phyloP scores from a whole-genome alignment of 805 yeast species.

The Cyberlindnera lachancei region DNA sequence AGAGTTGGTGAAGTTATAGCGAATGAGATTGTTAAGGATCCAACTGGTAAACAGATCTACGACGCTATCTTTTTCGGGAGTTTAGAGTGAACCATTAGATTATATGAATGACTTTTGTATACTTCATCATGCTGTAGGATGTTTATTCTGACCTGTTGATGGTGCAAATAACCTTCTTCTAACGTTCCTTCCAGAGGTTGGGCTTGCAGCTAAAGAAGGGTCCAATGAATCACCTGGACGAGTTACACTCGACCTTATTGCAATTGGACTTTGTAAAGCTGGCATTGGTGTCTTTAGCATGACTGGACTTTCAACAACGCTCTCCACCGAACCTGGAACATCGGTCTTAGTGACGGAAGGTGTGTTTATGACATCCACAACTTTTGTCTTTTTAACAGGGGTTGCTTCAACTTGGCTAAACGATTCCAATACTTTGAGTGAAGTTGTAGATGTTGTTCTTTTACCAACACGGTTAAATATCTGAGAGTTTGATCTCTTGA shows the following conservation, averaged over 20 bases:
- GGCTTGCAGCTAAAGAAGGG: conserved; percentile 7
- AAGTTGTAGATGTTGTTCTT: conserved; percentile 6
- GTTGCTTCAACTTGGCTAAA: conserved; percentile 24
- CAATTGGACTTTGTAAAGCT: conserved; percentile 16
- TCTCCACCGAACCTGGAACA: conserved; percentile 4
- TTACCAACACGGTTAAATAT: conserved; percentile 24
- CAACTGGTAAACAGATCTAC: conserved; percentile 41
- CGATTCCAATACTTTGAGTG: conserved; percentile 7
- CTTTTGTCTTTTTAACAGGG: conserved; percentile 18
- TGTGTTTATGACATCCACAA: conserved; percentile 13
- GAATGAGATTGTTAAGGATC: conserved; percentile 37
- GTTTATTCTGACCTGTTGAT: too few species aligned
- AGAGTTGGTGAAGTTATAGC: conserved; percentile 60
- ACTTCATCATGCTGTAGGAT: too few species aligned
- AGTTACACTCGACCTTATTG: conserved; percentile 16
- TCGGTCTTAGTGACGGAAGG: conserved; percentile 6
- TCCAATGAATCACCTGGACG: too few species aligned
- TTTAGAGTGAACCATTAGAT: conserved; percentile 6
- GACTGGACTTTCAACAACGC: too few species aligned
- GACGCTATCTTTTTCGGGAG: conserved; percentile 75
- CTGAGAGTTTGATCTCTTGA: conserved; percentile 13
- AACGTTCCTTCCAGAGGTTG: conserved; percentile 17
- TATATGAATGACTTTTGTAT: too few species aligned
- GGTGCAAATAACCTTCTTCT: conserved; percentile 32
- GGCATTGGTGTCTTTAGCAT: too few species aligned